Evolutionary conservation across 352 stramenopile genomes (phyloP).

Genomic region (Phytophthora citrophthora): DNA sequence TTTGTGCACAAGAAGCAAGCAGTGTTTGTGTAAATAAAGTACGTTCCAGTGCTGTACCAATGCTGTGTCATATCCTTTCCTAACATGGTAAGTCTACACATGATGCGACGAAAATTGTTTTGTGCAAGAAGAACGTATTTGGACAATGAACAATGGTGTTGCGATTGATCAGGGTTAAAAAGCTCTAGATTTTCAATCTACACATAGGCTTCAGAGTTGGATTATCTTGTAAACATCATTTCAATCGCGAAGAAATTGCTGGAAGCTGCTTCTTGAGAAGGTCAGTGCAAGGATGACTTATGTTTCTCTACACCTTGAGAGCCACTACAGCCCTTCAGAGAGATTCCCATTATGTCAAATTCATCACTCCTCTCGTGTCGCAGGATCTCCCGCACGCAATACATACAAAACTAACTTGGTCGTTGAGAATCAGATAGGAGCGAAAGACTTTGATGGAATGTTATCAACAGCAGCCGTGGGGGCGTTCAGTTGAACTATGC

Average conservation of each 20-base stretch:
- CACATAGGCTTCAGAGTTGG: slow-evolving; percentile 85
- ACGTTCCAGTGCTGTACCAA: not conserved
- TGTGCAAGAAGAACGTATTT: not conserved
- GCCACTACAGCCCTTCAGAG: slow-evolving; percentile 60
- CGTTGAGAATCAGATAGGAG: slow-evolving; percentile 83
- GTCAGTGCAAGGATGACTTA: slow-evolving; percentile 85
- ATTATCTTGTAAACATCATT: slow-evolving; percentile 82
- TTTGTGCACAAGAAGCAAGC: not conserved
- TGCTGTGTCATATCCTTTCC: not conserved
- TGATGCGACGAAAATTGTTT: too few relatives aligned
- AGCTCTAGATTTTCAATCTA: slow-evolving; percentile 78
- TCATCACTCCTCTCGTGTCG: slow-evolving; percentile 65
- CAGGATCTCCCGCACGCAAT: not conserved
- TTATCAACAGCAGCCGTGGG: slow-evolving; percentile 65
- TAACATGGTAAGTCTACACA: not conserved
- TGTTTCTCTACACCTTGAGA: slow-evolving; percentile 58
- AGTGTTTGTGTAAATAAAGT: not conserved
- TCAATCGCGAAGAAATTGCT: slow-evolving; percentile 42
- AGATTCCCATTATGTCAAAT: slow-evolving; percentile 86
- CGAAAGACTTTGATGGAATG: slow-evolving; percentile 83
- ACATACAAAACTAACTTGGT: slow-evolving; percentile 4
- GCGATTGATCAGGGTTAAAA: slow-evolving; percentile 88
- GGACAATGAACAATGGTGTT: not conserved
- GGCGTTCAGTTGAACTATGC: slow-evolving; percentile 87
- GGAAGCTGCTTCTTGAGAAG: slow-evolving; percentile 28